Conservation (phyloP, 805 yeast genomes). For the Monosporozyma solicola region DNA sequence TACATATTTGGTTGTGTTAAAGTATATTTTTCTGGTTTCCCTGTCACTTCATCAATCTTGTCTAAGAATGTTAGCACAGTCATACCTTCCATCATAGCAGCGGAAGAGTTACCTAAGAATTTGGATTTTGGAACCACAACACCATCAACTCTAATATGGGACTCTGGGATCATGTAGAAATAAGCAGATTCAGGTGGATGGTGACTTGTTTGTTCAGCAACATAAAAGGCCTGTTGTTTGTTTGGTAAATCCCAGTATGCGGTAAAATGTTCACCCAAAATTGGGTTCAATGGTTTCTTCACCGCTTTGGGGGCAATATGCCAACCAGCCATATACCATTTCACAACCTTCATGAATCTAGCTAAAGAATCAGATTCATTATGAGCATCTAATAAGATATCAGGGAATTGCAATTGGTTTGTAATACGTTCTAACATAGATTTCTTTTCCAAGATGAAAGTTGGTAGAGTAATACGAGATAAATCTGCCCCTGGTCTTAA, state of each 20-base stretch:
- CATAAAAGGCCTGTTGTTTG: conserved; percentile 63
- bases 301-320: conserved; percentile 98
- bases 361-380: conserved; percentile 45
- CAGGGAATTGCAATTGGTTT: conserved; percentile 76
- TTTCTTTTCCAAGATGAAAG: conserved; percentile 89
- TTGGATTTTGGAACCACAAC: conserved; percentile 76
- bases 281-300: conserved; percentile 93
- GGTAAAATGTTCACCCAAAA: conserved; percentile 81
- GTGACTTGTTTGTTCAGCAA: conserved; percentile 93
- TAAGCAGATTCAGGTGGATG: conserved; percentile 98
- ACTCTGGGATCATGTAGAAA: conserved; percentile 77
- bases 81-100: conserved; percentile 92
- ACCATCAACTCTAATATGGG: conserved; percentile 81
- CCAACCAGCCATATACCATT: conserved; percentile 95
- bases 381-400: conserved; percentile 63
- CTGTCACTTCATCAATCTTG: conserved; percentile 35
- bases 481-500: conserved; percentile 88
- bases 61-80: conserved; percentile 65
- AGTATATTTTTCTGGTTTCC: conserved; percentile 58
- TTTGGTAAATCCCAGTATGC: conserved; percentile 88
- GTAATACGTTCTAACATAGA: conserved; percentile 95
- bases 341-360: conserved; percentile 65
- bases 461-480: conserved; percentile 85
- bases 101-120: conserved; percentile 92
- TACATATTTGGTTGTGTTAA: conserved; percentile 95